Evolutionary conservation across 2,329 filamentous ascomycete genomes (phyloP).

Genomic region (Aspergillus sp.): DNA sequence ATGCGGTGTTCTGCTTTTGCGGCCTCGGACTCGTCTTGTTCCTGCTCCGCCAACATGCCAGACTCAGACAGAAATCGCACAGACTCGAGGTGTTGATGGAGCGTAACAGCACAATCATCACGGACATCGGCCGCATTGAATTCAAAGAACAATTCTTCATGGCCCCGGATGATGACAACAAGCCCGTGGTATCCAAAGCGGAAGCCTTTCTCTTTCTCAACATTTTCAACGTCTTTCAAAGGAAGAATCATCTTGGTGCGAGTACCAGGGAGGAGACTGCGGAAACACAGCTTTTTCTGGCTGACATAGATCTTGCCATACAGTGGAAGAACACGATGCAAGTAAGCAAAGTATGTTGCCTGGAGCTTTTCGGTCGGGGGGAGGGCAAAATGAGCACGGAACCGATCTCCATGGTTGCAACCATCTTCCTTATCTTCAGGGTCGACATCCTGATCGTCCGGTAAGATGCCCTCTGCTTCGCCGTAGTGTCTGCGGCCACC

Average conservation of each 20-base stretch:
- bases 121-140: constrained; percentile 74
- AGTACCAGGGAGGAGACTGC: constrained; percentile 83
- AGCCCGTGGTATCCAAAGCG: constrained; percentile 86
- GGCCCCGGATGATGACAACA: constrained; percentile 86
- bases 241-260: constrained; percentile 91
- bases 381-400: constrained; percentile 87
- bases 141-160: constrained; percentile 96
- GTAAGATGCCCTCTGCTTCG: constrained; percentile 63
- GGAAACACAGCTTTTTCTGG: constrained; percentile 83
- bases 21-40: constrained; percentile 67
- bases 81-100: constrained; percentile 73
- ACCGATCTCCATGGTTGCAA: constrained; percentile 61
- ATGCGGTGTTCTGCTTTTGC: constrained; percentile 80
- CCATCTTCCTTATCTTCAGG: constrained; percentile 56
- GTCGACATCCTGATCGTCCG: constrained; percentile 62
- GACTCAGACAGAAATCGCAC: constrained; percentile 69
- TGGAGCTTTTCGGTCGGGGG: constrained; percentile 77
- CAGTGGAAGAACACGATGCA: constrained; percentile 84
- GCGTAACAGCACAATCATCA: constrained; percentile 82
- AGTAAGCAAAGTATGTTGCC: constrained; percentile 86
- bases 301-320: constrained; percentile 98
- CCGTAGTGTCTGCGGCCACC: constrained; percentile 88
- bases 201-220: constrained; percentile 92
- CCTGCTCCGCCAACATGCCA: constrained; percentile 63
- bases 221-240: constrained; percentile 86